Evolutionary conservation across 202 grass and related monocot genomes (phyloP), one percentile per base, ranked within the genome.

Genomic region (Setaria italica): DNA sequence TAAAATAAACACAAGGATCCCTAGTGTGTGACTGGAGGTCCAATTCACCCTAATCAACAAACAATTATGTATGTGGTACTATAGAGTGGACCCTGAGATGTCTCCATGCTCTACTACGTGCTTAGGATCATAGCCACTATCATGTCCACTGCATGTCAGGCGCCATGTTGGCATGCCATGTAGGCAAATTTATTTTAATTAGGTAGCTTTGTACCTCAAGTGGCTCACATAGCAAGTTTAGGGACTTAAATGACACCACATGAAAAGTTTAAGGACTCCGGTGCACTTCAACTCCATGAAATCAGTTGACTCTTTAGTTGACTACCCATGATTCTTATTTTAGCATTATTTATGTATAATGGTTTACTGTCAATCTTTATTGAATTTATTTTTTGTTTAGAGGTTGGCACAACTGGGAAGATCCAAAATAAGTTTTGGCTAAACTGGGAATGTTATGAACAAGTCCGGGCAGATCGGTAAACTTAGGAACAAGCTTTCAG

Each of bases 371-470:
- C 25, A 70, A 68, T 43, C 33, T 65, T 69, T 43, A 60, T 33
- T 76, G 19, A 43, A 56, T 66, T 49, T 51, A 53, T 68, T 4
- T 73, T 55, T 12, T 33, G 6, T 37, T 15, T 75, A 70, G 42
- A 48, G 16, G 60, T 60, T 73, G 58, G 41, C 51, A 69, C 59
- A 69, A 42, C 43, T 72, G 9, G 47, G 56, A 62, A 74, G 56
- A 65, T 80, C 42, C 6, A 33, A 83, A 62, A 35, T 13, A 81
- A 81, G 66, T 63, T 78, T 45, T 67, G 39, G 15, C 49, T 21
- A 32, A 80, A 67, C 33, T 72, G 11, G 17, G 45, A 47, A 20
- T 33, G 39, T 62, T 58, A 62, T 29, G 19, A 62, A 72, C 51
- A 32, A 45, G 80, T 32, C 43, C 56, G 14, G 9, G 21, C 67